Conservation (phyloP, 164 flowering plant genomes). For the Warburgia ugandensis region DNA sequence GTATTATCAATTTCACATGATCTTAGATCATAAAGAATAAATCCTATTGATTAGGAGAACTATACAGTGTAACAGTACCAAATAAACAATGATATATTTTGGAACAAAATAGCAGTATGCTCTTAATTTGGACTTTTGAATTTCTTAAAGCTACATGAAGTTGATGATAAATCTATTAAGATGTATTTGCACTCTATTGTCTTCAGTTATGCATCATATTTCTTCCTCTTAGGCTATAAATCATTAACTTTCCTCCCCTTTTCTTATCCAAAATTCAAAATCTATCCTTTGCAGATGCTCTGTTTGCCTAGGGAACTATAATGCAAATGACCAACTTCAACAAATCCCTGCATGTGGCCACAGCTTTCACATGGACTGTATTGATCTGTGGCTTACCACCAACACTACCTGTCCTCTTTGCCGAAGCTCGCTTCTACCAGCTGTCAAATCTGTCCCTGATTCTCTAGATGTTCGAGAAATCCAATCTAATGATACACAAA, state of each 20-base stretch:
- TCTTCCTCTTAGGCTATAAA: background rate
- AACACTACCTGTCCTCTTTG: constrained; percentile 72
- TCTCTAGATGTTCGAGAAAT: constrained; percentile 9
- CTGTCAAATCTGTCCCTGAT: constrained; percentile 24
- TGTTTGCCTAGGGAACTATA: constrained; percentile 79
- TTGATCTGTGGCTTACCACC: constrained; percentile 55
- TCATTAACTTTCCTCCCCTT: background rate
- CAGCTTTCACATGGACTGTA: constrained; percentile 77
- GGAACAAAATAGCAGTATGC: too few relatives aligned
- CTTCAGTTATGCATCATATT: background rate
- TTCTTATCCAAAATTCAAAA: background rate
- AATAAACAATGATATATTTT: too few relatives aligned
- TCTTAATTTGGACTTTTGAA: too few relatives aligned
- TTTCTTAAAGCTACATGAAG: too few relatives aligned
- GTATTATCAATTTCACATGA: too few relatives aligned
- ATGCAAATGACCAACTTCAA: constrained; percentile 72
- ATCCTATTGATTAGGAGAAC: too few relatives aligned
- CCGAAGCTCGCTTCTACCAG: constrained; percentile 44
- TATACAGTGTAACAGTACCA: too few relatives aligned
- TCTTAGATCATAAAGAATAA: too few relatives aligned
- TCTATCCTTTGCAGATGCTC: constrained; percentile 54
- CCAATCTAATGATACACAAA: too few relatives aligned
- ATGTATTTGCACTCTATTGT: too few relatives aligned
- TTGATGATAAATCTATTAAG: too few relatives aligned
- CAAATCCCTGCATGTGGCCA: constrained; percentile 80